Conservation (phyloP, 441 rosid genomes). For the Erysimum cheiri region DNA sequence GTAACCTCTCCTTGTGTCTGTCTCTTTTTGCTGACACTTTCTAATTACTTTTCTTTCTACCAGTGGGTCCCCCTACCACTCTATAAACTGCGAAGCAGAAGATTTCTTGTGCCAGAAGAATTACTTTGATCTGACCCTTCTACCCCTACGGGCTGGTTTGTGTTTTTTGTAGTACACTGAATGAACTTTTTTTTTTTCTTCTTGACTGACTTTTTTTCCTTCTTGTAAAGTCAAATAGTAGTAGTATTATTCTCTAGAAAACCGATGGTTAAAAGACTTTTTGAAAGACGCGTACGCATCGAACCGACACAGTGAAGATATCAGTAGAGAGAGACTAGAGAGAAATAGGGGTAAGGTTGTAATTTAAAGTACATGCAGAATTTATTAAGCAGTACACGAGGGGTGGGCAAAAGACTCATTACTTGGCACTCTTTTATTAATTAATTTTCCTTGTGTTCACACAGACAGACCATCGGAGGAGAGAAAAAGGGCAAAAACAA, state of each 20-base stretch:
- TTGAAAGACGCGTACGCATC: not conserved
- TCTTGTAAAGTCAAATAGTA: too few relatives aligned
- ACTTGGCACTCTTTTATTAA: constrained; percentile 34
- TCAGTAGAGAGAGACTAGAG: not conserved
- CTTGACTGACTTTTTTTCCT: too few relatives aligned
- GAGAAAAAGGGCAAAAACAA: constrained; percentile 21
- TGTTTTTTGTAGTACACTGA: too few relatives aligned
- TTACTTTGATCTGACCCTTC: constrained; percentile 19
- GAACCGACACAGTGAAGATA: constrained; percentile 26
- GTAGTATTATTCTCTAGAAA: not conserved
- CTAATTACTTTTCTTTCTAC: constrained; percentile 16
- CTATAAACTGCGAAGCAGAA: constrained; percentile 33
- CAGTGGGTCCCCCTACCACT: constrained; percentile 46
- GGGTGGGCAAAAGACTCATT: constrained; percentile 32
- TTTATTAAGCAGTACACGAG: constrained; percentile 50
- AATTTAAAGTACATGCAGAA: constrained; percentile 24
- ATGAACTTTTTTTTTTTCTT: too few relatives aligned
- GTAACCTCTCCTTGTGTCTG: not conserved
- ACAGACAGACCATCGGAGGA: constrained; percentile 36
- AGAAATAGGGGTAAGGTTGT: constrained; percentile 35
- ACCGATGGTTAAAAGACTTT: constrained; percentile 6
- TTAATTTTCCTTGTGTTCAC: constrained; percentile 43
- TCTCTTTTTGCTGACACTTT: constrained; percentile 24
- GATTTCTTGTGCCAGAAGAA: constrained; percentile 49
- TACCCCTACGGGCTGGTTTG: constrained; percentile 30